Evolutionary conservation across 2,329 filamentous ascomycete species (phyloP), one percentile per base, ranked within the genome.

Genomic region (Capronia americana): DNA sequence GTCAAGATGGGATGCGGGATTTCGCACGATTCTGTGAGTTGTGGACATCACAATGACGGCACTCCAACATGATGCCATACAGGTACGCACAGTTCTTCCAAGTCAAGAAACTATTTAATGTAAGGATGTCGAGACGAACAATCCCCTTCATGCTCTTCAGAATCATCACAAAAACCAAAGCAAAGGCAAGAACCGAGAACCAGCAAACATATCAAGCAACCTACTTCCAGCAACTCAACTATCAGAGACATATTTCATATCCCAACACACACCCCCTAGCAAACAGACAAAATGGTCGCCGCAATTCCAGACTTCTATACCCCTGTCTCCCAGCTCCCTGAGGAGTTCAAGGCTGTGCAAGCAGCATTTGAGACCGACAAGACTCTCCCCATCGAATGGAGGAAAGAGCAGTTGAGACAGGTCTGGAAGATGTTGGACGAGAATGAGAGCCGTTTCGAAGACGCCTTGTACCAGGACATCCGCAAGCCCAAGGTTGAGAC

Each of bases 371-470:
- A 57, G 7, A 69, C 71, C 6, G 74, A 75, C 26, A 75, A 69
- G 23, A 81, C 79, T n/a, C 79, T 80, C 38, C 64, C 70, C 5
- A 64, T 80, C 2, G 71, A 72, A 61, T 81, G 79, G 77, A 74
- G 79, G n/a, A 78, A 78, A 61, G 75, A 74, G 72, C 79, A 81
- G 69, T 73, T 81, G 4, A 78, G 78, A 61, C 76, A 79, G 70
- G 61, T 78, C 1, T 82, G 75, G 75, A 79, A 78, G 78, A 74
- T 81, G 71, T 56, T 81, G 20, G 74, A 78, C 32, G 80, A 81
- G 63, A 80, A 80, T 61, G 72, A 78, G 56, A 64, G 74, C 6
- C 69, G 70, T 32, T 74, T 81, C 24, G 28, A 71, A 2, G 72
- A 76, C 0, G 78, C 75, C 5, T 64, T 81, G 10, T 65, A 75